Base-by-base conservation (phyloP, 2,329 filamentous ascomycete species). In the Phyllosticta capitalensis region DNA sequence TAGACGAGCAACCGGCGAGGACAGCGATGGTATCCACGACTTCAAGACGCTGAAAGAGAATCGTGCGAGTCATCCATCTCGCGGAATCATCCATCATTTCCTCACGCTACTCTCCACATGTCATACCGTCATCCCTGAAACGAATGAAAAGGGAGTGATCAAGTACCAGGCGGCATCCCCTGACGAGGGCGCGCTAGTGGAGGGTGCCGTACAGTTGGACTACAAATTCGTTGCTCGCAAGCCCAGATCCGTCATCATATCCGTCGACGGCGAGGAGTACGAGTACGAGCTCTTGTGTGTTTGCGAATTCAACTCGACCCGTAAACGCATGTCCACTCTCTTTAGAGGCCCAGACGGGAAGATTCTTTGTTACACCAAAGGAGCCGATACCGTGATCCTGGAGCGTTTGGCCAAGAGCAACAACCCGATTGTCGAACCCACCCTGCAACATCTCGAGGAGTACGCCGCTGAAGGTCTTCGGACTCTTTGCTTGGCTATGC, bases 151-250 rank as follows among this genome's bases (percentile, higher is more conserved):
- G 61, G 88, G 85, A 19, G 81, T 85, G 45, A 96, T 99, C 79
- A 97, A 95, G 74, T 99, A 99, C 67, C 95, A 99, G 76, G 94
- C 94, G 22, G 92, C 95, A 1, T 99, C 94, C 22, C 94, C 94
- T 0, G 94, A 99, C 65, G 94, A 99, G 73, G 94, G 92, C 60
- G 94, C 94, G n/a, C 78, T 99, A 54, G 94, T 99, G 0, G 88
- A 96, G 67, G 95, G 94, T 60, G 94, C 94, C 1, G 83, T 92
- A 2, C 76, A 81, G 53, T 79, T 99, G 56, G 94, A 92, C 4
- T 97, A 96, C 78, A 86, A 83, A 60, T 99, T 99, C 71, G 85
- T 87, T 55, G 92, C 94, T 56, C 85, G 95, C 67, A 96, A 94
- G 75, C 95, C 94, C 28, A 85, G 86, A 61, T 84, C 90, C 5